Conservation (phyloP, 345 rosid species). For the Eucalyptus pauciflora region DNA sequence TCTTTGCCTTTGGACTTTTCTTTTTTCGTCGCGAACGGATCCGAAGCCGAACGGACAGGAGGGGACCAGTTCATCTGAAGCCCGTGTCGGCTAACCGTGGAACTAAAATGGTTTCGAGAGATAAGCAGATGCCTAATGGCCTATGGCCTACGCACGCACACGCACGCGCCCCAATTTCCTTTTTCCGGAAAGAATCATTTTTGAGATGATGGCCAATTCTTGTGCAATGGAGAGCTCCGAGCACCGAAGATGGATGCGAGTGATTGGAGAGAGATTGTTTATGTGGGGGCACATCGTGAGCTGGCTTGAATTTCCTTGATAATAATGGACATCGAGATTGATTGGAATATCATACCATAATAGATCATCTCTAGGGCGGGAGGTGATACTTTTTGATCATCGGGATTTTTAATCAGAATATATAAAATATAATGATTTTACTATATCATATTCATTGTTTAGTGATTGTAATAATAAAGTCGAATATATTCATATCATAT, state of each 20-base stretch:
- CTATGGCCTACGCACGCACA: too few relatives aligned
- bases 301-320: neutral
- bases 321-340: accelerated
- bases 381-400: too few relatives aligned
- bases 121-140: neutral
- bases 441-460: too few relatives aligned
- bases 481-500: too few relatives aligned
- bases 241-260: neutral
- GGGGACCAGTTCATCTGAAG: neutral
- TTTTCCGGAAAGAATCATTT: neutral
- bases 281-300: neutral
- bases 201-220: neutral
- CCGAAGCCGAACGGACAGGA: neutral
- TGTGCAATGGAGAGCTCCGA: neutral
- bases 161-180: neutral
- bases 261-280: neutral
- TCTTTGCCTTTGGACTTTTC: neutral
- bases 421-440: too few relatives aligned
- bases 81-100: neutral
- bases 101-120: neutral
- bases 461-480: too few relatives aligned
- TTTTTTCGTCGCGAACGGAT: neutral
- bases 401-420: too few relatives aligned
- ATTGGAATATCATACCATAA: accelerated
- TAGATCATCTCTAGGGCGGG: neutral